Evolutionary conservation across 2,329 filamentous ascomycete genomes (phyloP).

Genomic region (Claviceps lovelessii): DNA sequence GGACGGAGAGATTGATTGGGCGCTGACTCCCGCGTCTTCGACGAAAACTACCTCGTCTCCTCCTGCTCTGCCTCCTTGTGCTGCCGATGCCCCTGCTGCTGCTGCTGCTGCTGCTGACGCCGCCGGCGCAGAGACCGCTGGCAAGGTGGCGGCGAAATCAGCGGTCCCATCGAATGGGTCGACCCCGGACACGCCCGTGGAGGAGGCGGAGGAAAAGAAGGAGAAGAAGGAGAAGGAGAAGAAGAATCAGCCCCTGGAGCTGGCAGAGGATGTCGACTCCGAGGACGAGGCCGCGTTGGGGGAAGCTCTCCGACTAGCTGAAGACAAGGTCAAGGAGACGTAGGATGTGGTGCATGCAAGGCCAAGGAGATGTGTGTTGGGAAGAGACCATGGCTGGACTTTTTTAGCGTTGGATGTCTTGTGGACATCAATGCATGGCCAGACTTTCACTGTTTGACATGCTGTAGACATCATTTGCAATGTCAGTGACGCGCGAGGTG

Average conservation of each 20-base stretch:
- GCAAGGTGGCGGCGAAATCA: conserved; percentile 12
- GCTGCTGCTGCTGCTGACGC: conserved; percentile 6
- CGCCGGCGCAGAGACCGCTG: conserved; percentile 7
- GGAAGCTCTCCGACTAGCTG: conserved; percentile 20
- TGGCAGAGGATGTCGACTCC: conserved; percentile 17
- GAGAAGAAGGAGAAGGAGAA: too few relatives aligned
- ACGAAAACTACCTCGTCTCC: conserved; percentile 15
- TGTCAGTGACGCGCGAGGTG: not conserved
- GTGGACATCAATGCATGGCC: not conserved
- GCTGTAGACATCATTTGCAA: not conserved
- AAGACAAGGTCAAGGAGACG: conserved; percentile 14
- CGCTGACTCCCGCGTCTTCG: conserved; percentile 29
- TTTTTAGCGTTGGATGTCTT: not conserved
- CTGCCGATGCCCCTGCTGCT: conserved; percentile 7
- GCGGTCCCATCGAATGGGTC: conserved; percentile 6
- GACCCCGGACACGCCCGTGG: not conserved
- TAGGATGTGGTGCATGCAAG: not conserved
- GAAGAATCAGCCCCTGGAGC: not conserved
- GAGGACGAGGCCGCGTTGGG: conserved; percentile 25
- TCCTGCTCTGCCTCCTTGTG: not conserved
- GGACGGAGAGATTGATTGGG: conserved; percentile 78
- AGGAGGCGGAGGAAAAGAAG: not conserved
- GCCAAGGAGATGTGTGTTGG: not conserved
- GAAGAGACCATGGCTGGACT: not conserved
- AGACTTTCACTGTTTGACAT: too few relatives aligned